Base-by-base conservation (phyloP, 2,329 filamentous ascomycete genomes). In the Aureobasidium lini region DNA sequence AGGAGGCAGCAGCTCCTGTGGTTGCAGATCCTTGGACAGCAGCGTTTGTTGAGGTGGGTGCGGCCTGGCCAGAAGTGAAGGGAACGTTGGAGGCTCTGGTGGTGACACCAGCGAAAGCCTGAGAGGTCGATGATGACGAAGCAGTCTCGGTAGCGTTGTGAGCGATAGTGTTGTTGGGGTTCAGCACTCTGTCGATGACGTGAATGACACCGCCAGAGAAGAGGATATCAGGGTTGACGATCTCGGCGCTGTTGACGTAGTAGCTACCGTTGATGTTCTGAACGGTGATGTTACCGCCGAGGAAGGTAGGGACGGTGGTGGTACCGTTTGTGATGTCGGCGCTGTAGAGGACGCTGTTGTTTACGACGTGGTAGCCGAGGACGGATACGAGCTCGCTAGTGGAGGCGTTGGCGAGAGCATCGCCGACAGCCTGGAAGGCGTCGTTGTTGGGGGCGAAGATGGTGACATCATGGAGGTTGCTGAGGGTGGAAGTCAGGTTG, bases 361-460 rank as follows among this genome's bases (percentile, higher is more conserved):
- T 75, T 46, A 89, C 72, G 54, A 88, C 77, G 68, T 90, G 86
- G 72, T 89, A 89, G 29, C 77, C 72, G 36, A 89, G 75, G 53
- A 88, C 77, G 31, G 69, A 70, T 2, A 75, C 69, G 1, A 87
- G 74, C 13, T 82, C 70, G 4, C 76, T 69, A 0, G 71, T 67
- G 28, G 75, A 76, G 32, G 85, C 69, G 60, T 77, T 76, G 31
- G 71, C 68, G 10, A 84, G 67, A 2, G 78, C 73, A 52, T 77
- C 81, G 59, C 79, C 82, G 44, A 87, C 81, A 29, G 74, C 70
- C 36, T 79, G 74, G 73, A 88, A 84, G 11, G 84, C 84, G 1
- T 73, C 73, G 68, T 87, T 84, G 67, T 74, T 78, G 1, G 86
- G 85, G 0, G 81, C 84, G 63, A 89, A 88, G 62, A 88, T 76